Conservation (phyloP, 192 early-diverging fungal genomes). For the Coemansia umbellata region DNA sequence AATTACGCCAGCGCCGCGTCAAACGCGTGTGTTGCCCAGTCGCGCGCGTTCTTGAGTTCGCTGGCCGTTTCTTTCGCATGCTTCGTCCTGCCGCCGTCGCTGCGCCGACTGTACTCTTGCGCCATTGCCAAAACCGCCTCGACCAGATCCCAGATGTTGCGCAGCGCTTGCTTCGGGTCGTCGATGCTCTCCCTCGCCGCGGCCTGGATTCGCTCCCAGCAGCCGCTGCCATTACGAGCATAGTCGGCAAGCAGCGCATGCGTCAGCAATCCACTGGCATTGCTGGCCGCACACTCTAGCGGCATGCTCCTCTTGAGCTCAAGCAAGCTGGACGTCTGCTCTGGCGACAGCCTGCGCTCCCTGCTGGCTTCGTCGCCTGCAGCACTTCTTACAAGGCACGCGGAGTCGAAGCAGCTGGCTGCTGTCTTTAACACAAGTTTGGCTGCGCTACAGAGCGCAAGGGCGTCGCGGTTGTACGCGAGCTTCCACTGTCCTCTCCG, state of each 20-base stretch:
- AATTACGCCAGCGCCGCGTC: slow-evolving; percentile 4
- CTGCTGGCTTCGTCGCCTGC: background rate
- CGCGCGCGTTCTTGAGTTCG: slow-evolving; percentile 9
- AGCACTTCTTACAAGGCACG: slow-evolving; percentile 5
- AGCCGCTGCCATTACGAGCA: slow-evolving; percentile 13
- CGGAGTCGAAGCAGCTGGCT: slow-evolving; percentile 14
- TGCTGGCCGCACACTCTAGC: slow-evolving; percentile 26
- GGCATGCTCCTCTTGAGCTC: slow-evolving; percentile 15
- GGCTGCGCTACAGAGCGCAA: slow-evolving; percentile 71
- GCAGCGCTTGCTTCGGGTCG: slow-evolving; percentile 14
- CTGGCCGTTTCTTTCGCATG: background rate
- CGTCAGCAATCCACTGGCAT: slow-evolving; percentile 25
- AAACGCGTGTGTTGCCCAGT: slow-evolving; percentile 27
- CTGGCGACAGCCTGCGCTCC: no score
- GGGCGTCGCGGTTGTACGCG: slow-evolving; percentile 63
- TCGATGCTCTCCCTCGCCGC: slow-evolving; percentile 19
- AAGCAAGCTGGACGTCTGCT: background rate
- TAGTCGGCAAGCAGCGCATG: slow-evolving; percentile 29
- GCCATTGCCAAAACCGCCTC: slow-evolving; percentile 35
- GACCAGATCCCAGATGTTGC: slow-evolving; percentile 14
- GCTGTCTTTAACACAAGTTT: slow-evolving; percentile 44
- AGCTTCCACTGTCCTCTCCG: slow-evolving; percentile 43
- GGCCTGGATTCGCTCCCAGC: slow-evolving; percentile 20
- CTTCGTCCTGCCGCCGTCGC: slow-evolving; percentile 4
- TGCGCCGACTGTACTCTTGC: slow-evolving; percentile 3